Conservation (phyloP, 306 rosid species). For the Vigna nakashimae region DNA sequence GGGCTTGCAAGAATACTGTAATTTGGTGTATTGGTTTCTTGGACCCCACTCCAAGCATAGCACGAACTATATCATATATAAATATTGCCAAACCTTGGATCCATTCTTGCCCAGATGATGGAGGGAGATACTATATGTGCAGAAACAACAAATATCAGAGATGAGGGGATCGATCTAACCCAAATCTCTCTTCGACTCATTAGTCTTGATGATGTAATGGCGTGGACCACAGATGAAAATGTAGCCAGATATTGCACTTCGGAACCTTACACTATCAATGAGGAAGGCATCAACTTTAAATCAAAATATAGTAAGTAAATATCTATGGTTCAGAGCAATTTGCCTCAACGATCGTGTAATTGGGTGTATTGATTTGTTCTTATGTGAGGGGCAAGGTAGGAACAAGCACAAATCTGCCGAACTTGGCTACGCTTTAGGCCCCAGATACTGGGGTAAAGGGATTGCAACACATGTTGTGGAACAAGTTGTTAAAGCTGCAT, state of each 20-base stretch:
- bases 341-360: constrained; percentile 56
- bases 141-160: constrained; percentile 4
- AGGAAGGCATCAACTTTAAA: constrained; percentile 51
- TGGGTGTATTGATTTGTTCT: constrained; percentile 53
- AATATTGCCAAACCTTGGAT: neutral
- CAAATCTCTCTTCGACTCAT: constrained; percentile 61
- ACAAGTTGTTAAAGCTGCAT: constrained; percentile 46
- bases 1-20: constrained; percentile 4
- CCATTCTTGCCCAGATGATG: constrained; percentile 8
- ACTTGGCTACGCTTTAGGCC: constrained; percentile 61
- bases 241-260: constrained; percentile 57
- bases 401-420: constrained; percentile 53
- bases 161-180: constrained; percentile 26
- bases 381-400: constrained; percentile 25
- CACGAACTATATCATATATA: neutral
- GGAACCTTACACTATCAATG: constrained; percentile 64
- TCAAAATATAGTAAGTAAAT: constrained; percentile 33
- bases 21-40: neutral
- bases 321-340: constrained; percentile 62
- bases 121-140: constrained; percentile 28
- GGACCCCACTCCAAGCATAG: neutral
- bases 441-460: constrained; percentile 66
- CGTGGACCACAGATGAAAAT: constrained; percentile 58
- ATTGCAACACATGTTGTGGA: constrained; percentile 64
- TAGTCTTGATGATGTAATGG: constrained; percentile 60